Evolutionary conservation across 1,139 yeast genomes (phyloP).

Genomic region (Torulaspora globosa): DNA sequence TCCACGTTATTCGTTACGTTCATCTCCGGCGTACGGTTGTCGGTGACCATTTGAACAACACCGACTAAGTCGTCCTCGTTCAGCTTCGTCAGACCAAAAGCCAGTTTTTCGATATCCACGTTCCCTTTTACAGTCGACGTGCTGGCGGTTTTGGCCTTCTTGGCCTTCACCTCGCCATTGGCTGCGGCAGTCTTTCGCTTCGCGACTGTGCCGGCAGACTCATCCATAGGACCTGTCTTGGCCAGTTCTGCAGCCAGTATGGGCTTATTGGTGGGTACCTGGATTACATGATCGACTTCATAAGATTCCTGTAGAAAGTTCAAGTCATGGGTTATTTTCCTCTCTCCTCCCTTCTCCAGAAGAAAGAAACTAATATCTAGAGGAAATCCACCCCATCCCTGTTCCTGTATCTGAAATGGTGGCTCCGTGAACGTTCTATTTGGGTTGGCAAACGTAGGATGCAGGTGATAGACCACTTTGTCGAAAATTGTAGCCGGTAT

Average conservation of each 20-base stretch:
- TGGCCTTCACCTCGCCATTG: conserved; percentile 49
- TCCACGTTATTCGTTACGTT: conserved; percentile 93
- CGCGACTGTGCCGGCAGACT: conserved; percentile 21
- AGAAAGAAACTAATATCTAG: conserved; percentile 74
- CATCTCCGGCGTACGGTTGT: conserved; percentile 93
- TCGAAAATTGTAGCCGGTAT: conserved; percentile 86
- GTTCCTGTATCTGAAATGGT: conserved; percentile 88
- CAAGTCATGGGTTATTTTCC: conserved; percentile 81
- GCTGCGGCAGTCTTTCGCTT: conserved; percentile 41
- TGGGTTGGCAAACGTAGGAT: conserved; percentile 93
- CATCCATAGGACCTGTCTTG: conserved; percentile 70
- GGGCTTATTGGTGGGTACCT: conserved; percentile 74
- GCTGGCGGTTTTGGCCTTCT: conserved; percentile 52
- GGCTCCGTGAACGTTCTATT: conserved; percentile 72
- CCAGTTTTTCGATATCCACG: conserved; percentile 84
- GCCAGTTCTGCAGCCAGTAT: conserved; percentile 65
- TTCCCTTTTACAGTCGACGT: conserved; percentile 55
- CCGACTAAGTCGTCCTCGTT: conserved; percentile 90
- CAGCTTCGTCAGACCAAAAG: conserved; percentile 82
- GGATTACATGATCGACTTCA: conserved; percentile 69
- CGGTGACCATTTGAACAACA: conserved; percentile 96
- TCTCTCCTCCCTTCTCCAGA: conserved; percentile 84
- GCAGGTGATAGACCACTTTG: conserved; percentile 86
- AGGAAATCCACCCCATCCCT: conserved; percentile 99
- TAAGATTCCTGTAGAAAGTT: conserved; percentile 78